Conservation (phyloP, 2,329 filamentous ascomycete genomes). For the Alternaria incomplexa region DNA sequence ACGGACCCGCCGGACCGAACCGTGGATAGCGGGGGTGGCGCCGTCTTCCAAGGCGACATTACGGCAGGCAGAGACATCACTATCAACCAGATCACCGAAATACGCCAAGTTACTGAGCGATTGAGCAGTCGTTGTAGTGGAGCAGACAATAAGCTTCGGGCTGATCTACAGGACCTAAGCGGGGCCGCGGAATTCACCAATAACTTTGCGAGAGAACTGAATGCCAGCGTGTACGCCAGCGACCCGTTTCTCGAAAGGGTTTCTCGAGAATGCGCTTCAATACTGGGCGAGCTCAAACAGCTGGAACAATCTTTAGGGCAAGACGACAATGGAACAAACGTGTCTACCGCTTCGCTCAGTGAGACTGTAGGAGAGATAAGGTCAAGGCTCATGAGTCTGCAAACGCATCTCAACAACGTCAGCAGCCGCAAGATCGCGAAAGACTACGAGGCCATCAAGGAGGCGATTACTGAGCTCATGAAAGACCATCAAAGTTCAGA, state of each 20-base stretch:
- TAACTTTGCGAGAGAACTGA: no score
- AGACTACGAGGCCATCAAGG: neutral
- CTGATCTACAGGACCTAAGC: no score
- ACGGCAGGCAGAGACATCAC: neutral
- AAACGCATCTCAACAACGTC: neutral
- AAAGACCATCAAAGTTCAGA: fast-evolving
- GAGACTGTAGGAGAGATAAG: no score
- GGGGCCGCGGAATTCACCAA: no score
- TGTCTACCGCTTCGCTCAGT: no score
- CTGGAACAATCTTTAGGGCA: neutral
- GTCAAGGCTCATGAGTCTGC: neutral
- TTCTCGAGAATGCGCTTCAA: neutral
- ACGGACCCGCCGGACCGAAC: neutral
- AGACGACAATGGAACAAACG: no score
- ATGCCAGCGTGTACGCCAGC: neutral
- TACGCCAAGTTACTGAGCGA: neutral
- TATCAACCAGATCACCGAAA: neutral
- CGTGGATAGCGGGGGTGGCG: neutral
- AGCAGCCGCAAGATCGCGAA: neutral
- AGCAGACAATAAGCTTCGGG: no score
- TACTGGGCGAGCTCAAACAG: neutral
- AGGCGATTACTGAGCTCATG: neutral
- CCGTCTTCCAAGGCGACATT: neutral
- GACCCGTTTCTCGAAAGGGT: neutral
- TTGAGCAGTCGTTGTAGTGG: neutral